Percentiles rank a stretch among this genome's conserved stretches.
Evolutionary conservation across 371 early-diverging fungal species (phyloP).

Genomic region (Mortierella sp.): DNA sequence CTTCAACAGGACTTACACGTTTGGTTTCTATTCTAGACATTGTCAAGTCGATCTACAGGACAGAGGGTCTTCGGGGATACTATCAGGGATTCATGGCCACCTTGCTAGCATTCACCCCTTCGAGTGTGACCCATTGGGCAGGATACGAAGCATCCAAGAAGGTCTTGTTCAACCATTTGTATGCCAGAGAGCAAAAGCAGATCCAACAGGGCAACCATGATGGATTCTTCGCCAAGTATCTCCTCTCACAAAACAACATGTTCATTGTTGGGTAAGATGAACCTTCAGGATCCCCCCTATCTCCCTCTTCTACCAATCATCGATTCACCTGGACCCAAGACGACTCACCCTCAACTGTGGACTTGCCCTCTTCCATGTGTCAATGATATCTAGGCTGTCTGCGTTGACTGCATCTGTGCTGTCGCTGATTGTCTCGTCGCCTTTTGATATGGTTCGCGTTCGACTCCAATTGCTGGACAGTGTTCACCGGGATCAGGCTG

Average conservation of each 20-base stretch:
- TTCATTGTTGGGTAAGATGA: conserved; percentile 39
- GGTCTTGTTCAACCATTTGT: conserved; percentile 31
- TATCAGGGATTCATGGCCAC: conserved; percentile 49
- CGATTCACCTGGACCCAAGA: too few species aligned
- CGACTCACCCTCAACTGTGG: too few species aligned
- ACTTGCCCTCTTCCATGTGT: too few species aligned
- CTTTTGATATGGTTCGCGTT: conserved; percentile 52
- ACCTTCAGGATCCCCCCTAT: too few species aligned
- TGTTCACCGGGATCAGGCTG: conserved; percentile 30
- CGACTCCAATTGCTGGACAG: conserved; percentile 45
- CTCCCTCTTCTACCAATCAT: too few species aligned
- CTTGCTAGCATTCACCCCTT: conserved; percentile 35
- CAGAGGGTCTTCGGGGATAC: conserved; percentile 44
- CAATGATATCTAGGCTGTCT: conserved; percentile 17
- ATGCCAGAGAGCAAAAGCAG: conserved; percentile 29
- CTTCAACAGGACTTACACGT: not conserved
- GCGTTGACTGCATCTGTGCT: conserved; percentile 37
- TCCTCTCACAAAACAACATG: conserved; percentile 35
- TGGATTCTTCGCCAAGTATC: conserved; percentile 37
- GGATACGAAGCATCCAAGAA: conserved; percentile 51
- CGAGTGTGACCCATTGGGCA: conserved; percentile 49
- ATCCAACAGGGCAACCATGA: conserved; percentile 19
- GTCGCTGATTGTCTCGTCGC: conserved; percentile 31
- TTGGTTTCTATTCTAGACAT: conserved; percentile 13
- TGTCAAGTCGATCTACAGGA: conserved; percentile 44